These are phyloP conservation scores for Psidium friedrichsthalianum DNA, from an alignment of 345 rosid species.

Conservation along the genomic window DNA sequence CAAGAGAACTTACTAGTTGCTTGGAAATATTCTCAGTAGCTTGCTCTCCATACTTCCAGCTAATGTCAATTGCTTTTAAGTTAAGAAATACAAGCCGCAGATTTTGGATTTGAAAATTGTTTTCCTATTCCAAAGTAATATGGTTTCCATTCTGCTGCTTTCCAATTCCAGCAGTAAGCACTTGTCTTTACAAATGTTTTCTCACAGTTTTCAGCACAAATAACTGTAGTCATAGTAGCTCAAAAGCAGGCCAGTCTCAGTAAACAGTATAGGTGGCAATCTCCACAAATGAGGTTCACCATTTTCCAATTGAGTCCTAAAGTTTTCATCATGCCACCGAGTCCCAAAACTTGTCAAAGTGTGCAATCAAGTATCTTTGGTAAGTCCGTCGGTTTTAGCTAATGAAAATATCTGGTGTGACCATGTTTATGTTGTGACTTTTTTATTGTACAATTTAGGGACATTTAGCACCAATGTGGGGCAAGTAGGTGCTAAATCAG, in stretches of 20 bases:
- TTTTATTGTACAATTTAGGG: not conserved
- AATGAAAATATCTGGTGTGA: not conserved
- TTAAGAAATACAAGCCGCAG: not conserved
- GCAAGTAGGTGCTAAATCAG: not conserved
- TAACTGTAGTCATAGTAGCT: not conserved
- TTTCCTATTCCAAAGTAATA: too few relatives aligned
- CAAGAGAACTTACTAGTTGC: not conserved
- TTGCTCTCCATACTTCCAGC: not conserved
- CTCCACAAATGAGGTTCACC: not conserved
- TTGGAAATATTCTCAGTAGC: not conserved
- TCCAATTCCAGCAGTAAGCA: not conserved
- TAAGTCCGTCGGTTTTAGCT: not conserved
- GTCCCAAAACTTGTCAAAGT: not conserved
- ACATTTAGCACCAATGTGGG: not conserved
- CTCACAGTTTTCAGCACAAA: not conserved
- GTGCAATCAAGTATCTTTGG: not conserved
- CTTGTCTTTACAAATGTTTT: not conserved
- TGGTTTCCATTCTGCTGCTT: not conserved
- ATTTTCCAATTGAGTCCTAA: not conserved
- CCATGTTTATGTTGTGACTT: not conserved
- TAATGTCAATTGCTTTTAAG: not conserved
- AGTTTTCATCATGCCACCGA: not conserved
- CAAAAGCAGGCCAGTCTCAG: not conserved
- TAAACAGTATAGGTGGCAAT: not conserved
- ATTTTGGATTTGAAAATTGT: not conserved